phyloP scores from a whole-genome alignment of 208 protist genomes.

The Angomonas ambiguus region DNA sequence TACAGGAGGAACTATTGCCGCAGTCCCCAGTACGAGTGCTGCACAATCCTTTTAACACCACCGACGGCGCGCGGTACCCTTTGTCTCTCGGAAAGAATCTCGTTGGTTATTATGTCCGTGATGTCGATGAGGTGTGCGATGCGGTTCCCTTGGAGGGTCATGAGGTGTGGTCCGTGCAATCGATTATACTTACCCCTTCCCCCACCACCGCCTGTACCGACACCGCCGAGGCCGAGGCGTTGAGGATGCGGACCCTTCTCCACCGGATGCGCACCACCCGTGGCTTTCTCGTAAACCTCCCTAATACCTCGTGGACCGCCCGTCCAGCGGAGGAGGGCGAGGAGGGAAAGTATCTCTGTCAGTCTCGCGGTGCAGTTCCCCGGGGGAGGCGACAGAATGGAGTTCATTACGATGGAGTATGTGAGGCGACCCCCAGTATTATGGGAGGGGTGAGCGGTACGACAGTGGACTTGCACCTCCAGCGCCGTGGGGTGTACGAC shows the following conservation, averaged over 20 bases:
- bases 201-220: conserved; percentile 54
- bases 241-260: conserved; percentile 38
- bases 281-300: conserved; percentile 35
- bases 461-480: conserved; percentile 32
- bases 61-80: conserved; percentile 2
- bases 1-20: conserved; percentile 41
- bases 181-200: conserved; percentile 29
- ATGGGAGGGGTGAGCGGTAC: conserved; percentile 28
- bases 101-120: conserved; percentile 57
- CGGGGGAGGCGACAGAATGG: not conserved
- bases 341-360: conserved; percentile 40
- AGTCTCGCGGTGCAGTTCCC: not conserved
- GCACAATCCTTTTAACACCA: not conserved
- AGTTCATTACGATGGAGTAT: conserved; percentile 14
- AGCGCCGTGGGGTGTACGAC: conserved; percentile 45
- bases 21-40: not conserved
- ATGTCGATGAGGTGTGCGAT: conserved; percentile 78
- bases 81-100: conserved; percentile 55
- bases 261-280: conserved; percentile 34
- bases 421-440: conserved; percentile 1
- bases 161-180: conserved; percentile 74
- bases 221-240: conserved; percentile 32
- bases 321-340: conserved; percentile 18
- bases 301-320: conserved; percentile 29
- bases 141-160: conserved; percentile 54